A percentile compares a stretch with the other conserved stretches of the same genome.
phyloP scores from a whole-genome alignment of 164 flowering plant species.

The Akebia trifoliata region DNA sequence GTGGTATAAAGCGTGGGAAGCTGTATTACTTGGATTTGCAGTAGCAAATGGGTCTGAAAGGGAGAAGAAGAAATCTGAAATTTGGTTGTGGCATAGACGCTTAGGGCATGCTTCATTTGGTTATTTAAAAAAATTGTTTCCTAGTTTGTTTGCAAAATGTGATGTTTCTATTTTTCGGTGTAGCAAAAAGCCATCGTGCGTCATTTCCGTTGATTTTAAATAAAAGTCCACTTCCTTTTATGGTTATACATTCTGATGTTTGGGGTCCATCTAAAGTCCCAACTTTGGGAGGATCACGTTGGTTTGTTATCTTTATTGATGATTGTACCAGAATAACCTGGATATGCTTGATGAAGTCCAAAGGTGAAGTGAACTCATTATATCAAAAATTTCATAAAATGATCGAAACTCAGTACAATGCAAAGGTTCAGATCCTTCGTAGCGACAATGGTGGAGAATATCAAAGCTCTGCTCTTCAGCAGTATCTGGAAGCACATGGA shows the following conservation, averaged over 20 bases:
- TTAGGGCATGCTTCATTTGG: conserved; percentile 11
- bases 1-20: conserved; percentile 7
- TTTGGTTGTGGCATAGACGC: conserved; percentile 10
- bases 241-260: conserved; percentile 8
- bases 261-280: background rate
- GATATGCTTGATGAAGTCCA: too few species aligned
- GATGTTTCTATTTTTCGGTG: background rate
- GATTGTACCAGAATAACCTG: conserved; percentile 21
- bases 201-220: background rate
- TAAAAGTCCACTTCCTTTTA: conserved; percentile 6
- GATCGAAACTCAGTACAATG: conserved; percentile 7
- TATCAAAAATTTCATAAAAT: conserved; percentile 14
- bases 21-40: conserved; percentile 3
- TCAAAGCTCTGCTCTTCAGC: too few species aligned
- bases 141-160: background rate
- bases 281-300: conserved; percentile 15
- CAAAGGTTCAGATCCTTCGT: conserved; percentile 12
- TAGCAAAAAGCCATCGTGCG: background rate
- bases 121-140: conserved; percentile 7
- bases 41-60: background rate
- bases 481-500: too few species aligned
- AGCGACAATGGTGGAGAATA: too few species aligned
- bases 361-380: conserved; percentile 17
- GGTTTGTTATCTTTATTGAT: conserved; percentile 23
- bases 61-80: background rate